Evolutionary conservation across 441 rosid genomes (phyloP).

Genomic region (Corymbia calophylla): DNA sequence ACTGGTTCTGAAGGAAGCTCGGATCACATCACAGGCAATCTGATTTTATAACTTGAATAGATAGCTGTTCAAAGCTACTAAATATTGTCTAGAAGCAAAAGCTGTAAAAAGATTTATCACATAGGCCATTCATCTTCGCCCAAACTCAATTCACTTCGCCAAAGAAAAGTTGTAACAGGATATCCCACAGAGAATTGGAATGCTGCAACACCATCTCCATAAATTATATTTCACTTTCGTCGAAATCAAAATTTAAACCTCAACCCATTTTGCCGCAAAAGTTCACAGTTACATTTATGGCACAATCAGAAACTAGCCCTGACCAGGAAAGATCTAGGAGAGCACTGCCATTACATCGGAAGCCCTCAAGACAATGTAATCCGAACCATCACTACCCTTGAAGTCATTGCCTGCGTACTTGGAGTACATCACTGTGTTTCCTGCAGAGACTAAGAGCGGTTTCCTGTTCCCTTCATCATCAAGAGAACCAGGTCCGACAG

Average conservation of each 20-base stretch:
- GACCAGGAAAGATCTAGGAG: conserved; percentile 31
- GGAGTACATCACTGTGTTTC: conserved; percentile 78
- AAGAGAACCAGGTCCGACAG: conserved; percentile 74
- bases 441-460: conserved; percentile 41
- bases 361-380: conserved; percentile 75
- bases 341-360: conserved; percentile 90
- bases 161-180: not conserved
- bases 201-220: not conserved
- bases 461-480: conserved; percentile 71
- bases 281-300: conserved; percentile 10
- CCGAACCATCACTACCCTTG: conserved; percentile 70
- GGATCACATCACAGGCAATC: not conserved
- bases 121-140: not conserved
- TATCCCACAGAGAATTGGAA: not conserved
- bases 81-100: not conserved
- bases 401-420: conserved; percentile 93
- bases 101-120: not conserved
- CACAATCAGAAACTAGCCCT: not conserved
- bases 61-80: not conserved
- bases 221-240: not conserved
- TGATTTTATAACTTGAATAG: not conserved
- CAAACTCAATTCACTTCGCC: not conserved
- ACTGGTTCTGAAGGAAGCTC: not conserved
- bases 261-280: conserved; percentile 19
- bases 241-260: conserved; percentile 12